Evolutionary conservation across 2,329 filamentous ascomycete species (phyloP).

Genomic region (Coniochaeta ligniaria): DNA sequence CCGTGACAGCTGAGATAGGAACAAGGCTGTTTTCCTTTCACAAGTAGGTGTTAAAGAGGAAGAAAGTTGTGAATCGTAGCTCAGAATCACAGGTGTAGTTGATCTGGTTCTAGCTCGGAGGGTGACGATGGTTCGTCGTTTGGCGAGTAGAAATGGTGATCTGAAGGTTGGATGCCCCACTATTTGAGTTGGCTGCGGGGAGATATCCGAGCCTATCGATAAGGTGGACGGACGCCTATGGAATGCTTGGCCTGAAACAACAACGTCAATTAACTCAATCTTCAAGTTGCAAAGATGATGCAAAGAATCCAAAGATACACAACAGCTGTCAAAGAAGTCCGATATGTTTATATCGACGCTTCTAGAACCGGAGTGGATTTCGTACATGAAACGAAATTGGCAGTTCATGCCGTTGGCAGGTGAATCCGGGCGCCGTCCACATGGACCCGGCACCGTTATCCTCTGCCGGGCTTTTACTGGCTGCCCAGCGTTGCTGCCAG

Average conservation of each 20-base stretch:
- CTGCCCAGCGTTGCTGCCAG: background rate
- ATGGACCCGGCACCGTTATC: background rate
- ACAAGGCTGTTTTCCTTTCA: background rate
- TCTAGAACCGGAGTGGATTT: background rate
- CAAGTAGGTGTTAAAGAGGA: no score
- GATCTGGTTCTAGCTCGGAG: background rate
- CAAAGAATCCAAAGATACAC: no score
- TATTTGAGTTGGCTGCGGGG: background rate
- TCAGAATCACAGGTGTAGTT: background rate
- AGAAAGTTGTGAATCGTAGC: background rate
- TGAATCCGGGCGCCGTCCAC: background rate
- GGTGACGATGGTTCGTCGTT: background rate
- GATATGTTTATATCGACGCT: background rate
- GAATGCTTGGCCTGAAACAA: background rate
- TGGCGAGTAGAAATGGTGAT: background rate
- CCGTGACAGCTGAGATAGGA: no score
- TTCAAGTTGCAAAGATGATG: no score
- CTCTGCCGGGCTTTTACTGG: background rate
- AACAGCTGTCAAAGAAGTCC: background rate
- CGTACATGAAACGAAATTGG: background rate
- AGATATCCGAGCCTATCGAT: background rate
- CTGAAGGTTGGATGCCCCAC: background rate
- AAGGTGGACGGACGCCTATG: background rate
- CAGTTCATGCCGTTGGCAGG: background rate
- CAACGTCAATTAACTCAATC: background rate